Evolutionary conservation across 2,329 filamentous ascomycete genomes (phyloP).

Genomic region (Arachnomyces sp.): DNA sequence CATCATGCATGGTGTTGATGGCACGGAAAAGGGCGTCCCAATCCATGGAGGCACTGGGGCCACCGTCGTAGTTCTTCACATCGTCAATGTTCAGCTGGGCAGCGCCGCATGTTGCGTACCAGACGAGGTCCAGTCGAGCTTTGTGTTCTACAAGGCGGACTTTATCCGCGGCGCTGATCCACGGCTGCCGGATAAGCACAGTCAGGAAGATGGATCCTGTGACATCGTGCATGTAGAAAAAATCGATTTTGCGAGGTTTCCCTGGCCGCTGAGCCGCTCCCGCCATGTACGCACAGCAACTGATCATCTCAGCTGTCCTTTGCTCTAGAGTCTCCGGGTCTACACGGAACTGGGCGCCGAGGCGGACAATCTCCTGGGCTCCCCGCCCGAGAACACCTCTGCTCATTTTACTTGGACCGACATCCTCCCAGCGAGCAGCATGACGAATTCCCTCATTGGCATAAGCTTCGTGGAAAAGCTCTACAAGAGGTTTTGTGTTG

Average conservation of each 20-base stretch:
- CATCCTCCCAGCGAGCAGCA: too few relatives aligned
- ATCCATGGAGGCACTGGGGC: conserved; percentile 11
- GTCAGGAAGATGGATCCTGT: conserved; percentile 26
- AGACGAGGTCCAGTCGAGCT: conserved; percentile 16
- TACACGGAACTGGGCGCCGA: conserved; percentile 3
- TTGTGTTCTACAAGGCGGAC: conserved; percentile 20
- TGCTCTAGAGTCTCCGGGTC: conserved; percentile 1
- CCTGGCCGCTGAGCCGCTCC: conserved; percentile 3
- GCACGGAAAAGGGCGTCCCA: conserved; percentile 22
- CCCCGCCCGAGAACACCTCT: background rate
- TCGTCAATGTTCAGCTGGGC: conserved; percentile 14
- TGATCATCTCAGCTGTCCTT: conserved; percentile 6
- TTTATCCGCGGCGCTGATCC: conserved; percentile 24
- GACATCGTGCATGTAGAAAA: conserved; percentile 22
- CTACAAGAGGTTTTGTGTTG: too few relatives aligned
- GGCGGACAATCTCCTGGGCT: background rate
- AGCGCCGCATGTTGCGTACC: conserved; percentile 15
- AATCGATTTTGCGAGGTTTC: conserved; percentile 2
- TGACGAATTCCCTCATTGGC: too few relatives aligned
- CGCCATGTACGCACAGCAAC: conserved; percentile 1
- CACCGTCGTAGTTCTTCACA: conserved; percentile 13
- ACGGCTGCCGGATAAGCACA: conserved; percentile 22
- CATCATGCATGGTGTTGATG: conserved; percentile 21
- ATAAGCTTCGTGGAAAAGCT: too few relatives aligned
- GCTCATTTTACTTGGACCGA: too few relatives aligned